These are phyloP conservation scores for Coccomyxa subellipsoidea DNA, from an alignment of 163 green algal species.

Conservation along the genomic window DNA sequence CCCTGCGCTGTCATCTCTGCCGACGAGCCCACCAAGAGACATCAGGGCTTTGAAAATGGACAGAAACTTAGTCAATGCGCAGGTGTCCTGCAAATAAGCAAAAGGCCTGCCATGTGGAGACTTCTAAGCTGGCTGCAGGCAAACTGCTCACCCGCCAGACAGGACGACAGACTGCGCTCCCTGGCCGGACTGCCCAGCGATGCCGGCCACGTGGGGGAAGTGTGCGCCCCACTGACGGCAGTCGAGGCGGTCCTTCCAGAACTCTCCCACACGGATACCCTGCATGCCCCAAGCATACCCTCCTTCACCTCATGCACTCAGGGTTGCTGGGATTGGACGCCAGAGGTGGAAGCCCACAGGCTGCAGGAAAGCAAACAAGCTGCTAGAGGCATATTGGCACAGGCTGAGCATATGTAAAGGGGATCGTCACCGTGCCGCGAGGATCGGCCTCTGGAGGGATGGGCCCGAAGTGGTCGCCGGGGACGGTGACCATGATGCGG, in stretches of 20 bases:
- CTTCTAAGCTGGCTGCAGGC: background rate
- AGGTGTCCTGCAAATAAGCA: no score
- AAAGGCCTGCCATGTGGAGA: no score
- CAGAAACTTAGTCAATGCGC: no score
- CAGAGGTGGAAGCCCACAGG: no score
- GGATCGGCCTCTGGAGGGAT: slow-evolving; percentile 89
- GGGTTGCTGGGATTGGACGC: background rate
- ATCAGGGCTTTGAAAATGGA: no score
- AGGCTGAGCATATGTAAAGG: background rate
- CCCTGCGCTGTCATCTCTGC: no score
- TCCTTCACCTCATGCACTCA: background rate
- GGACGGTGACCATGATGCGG: slow-evolving; percentile 90
- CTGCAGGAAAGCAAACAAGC: no score
- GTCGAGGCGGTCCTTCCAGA: slow-evolving; percentile 88
- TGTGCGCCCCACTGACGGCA: slow-evolving; percentile 95
- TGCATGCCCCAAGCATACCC: slow-evolving; percentile 16
- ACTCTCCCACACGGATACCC: slow-evolving; percentile 85
- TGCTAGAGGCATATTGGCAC: no score
- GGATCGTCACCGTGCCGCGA: slow-evolving; percentile 41
- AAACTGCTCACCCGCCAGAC: slow-evolving; percentile 50
- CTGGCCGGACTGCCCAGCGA: slow-evolving; percentile 80
- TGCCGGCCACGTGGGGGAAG: slow-evolving; percentile 95
- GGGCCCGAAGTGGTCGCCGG: slow-evolving; percentile 90
- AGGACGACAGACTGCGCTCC: slow-evolving; percentile 83
- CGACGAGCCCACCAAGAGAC: no score